phyloP scores from a whole-genome alignment of 495 filamentous ascomycete species.

The Opeltia flavorubescens region DNA sequence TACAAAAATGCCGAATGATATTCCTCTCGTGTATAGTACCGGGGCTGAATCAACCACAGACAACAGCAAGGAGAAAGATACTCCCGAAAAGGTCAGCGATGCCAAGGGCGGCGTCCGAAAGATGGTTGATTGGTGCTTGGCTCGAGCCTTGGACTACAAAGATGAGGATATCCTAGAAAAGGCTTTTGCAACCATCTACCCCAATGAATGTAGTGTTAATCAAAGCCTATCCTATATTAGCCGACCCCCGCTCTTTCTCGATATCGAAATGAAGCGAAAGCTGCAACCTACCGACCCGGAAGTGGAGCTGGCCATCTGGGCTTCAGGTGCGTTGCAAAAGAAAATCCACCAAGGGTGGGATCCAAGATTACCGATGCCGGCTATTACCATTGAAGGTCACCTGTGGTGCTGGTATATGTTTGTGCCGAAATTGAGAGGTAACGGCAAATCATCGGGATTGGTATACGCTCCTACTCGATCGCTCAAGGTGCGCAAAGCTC shows the following conservation, averaged over 20 bases:
- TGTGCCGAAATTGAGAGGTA: no score
- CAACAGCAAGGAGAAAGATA: no score
- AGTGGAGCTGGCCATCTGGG: constrained; percentile 1
- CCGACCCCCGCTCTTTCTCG: not conserved
- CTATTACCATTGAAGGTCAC: not conserved
- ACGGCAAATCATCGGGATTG: not conserved
- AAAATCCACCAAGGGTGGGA: not conserved
- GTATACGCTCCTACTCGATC: not conserved
- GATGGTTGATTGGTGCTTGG: no score
- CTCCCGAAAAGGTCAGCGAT: no score
- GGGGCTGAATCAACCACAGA: no score
- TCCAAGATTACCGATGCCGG: not conserved
- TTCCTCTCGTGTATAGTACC: no score
- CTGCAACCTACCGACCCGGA: not conserved
- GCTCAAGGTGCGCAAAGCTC: not conserved
- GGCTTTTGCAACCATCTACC: not conserved
- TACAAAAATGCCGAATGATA: no score
- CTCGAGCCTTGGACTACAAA: no score
- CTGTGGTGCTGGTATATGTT: constrained; percentile 2
- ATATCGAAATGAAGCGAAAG: not conserved
- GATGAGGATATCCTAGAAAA: not conserved
- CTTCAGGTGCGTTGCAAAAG: not conserved
- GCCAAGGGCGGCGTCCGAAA: no score
- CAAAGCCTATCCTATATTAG: not conserved
- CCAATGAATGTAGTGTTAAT: not conserved